Conservation (phyloP, 257 asterid genomes). For the Verbena officinalis region DNA sequence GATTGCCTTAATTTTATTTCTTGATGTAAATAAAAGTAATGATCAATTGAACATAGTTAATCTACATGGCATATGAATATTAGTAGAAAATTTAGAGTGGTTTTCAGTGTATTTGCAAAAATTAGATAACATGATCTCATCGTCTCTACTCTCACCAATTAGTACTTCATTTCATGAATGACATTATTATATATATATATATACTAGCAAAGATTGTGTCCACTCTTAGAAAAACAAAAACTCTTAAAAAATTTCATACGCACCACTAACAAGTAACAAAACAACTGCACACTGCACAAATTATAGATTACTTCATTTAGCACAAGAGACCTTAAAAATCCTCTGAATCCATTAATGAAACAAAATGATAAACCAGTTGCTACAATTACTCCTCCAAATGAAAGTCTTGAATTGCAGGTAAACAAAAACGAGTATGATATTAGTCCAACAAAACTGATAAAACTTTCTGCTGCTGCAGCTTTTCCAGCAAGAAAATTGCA, state of each 20-base stretch:
- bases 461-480: constrained; percentile 15
- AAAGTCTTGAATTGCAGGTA: constrained; percentile 17
- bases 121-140: background rate
- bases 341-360: background rate
- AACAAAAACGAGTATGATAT: constrained; percentile 19
- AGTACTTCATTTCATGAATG: background rate
- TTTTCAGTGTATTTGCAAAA: background rate
- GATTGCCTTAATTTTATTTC: constrained; percentile 3
- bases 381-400: constrained; percentile 3
- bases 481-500: constrained; percentile 23
- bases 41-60: constrained; percentile 27
- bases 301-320: background rate
- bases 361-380: background rate
- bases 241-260: background rate
- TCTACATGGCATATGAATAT: constrained; percentile 23
- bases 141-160: background rate
- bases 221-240: no score
- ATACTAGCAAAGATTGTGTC: background rate
- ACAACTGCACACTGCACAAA: background rate
- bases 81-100: background rate
- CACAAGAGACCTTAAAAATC: background rate
- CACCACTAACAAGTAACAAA: background rate
- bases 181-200: background rate
- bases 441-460: constrained; percentile 29
- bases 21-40: constrained; percentile 20